Evolutionary conservation across 2,329 filamentous ascomycete genomes (phyloP).

Genomic region (Tolypocladium album): DNA sequence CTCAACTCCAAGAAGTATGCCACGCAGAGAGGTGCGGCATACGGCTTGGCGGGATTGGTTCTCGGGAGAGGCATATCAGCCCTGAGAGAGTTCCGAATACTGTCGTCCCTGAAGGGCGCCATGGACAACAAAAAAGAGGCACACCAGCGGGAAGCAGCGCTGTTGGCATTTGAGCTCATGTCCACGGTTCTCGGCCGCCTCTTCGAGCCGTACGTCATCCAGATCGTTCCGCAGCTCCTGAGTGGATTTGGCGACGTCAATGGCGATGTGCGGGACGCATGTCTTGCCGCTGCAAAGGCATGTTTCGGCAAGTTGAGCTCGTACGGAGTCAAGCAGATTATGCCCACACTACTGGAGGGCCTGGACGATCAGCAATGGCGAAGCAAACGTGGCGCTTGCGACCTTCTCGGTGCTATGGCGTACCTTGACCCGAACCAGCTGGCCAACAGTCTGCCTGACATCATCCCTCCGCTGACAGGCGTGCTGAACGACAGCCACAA

Average conservation of each 20-base stretch:
- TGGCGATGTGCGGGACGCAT: slow-evolving; percentile 83
- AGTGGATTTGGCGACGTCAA: slow-evolving; percentile 82
- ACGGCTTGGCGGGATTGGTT: slow-evolving; percentile 84
- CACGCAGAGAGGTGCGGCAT: slow-evolving; percentile 84
- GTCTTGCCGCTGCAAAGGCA: slow-evolving; percentile 84
- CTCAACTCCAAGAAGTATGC: slow-evolving; percentile 85
- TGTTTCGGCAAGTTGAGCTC: slow-evolving; percentile 91
- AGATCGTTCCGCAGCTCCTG: slow-evolving; percentile 85
- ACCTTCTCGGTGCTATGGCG: slow-evolving; percentile 94
- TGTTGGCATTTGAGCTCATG: slow-evolving; percentile 84
- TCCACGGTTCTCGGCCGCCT: slow-evolving; percentile 75
- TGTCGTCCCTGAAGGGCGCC: slow-evolving; percentile 69
- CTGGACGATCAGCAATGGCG: slow-evolving; percentile 95
- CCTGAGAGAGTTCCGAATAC: slow-evolving; percentile 74
- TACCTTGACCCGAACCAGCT: slow-evolving; percentile 95
- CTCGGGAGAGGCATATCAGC: slow-evolving; percentile 76
- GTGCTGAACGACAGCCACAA: slow-evolving; percentile 98
- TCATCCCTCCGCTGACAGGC: slow-evolving; percentile 88
- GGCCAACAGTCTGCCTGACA: slow-evolving; percentile 83
- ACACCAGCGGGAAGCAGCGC: slow-evolving; percentile 77
- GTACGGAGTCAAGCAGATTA: slow-evolving; percentile 87
- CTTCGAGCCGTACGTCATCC: slow-evolving; percentile 95
- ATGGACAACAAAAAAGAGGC: slow-evolving; percentile 93
- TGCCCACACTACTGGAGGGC: slow-evolving; percentile 83
- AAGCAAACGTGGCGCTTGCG: slow-evolving; percentile 96